These are phyloP conservation scores for Ceratobasidium sp. DNA, from an alignment of 1,284 basidiomycete species.

Conservation along the genomic window DNA sequence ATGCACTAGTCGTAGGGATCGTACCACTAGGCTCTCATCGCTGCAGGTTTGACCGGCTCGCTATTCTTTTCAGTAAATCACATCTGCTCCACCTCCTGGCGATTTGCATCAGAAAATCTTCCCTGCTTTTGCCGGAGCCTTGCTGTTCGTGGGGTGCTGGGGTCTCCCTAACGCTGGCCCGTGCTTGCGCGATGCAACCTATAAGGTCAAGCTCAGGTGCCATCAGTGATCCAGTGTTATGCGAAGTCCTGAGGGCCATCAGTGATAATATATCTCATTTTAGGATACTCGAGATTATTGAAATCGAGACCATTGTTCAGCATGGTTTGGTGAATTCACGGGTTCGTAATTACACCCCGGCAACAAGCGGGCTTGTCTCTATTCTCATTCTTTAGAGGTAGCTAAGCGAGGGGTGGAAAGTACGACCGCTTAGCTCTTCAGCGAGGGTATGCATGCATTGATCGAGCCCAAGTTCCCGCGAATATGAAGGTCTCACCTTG, in stretches of 20 bases:
- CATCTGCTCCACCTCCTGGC: background rate
- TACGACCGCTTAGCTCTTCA: background rate
- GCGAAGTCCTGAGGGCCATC: conserved; percentile 18
- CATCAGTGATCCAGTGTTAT: background rate
- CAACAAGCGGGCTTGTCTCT: background rate
- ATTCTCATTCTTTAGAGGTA: background rate
- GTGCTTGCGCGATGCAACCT: background rate
- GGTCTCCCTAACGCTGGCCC: background rate
- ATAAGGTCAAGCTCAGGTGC: background rate
- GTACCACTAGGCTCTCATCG: background rate
- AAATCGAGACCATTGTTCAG: conserved; percentile 9
- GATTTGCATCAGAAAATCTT: conserved; percentile 1
- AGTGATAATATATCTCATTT: conserved; percentile 29
- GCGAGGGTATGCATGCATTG: background rate
- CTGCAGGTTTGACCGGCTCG: background rate
- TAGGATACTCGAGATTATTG: background rate
- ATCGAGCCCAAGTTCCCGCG: conserved; percentile 1
- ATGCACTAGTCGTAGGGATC: background rate
- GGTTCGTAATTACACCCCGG: background rate
- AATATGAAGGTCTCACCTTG: background rate
- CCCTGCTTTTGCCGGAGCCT: background rate
- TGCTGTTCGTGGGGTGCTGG: background rate
- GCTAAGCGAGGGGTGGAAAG: background rate
- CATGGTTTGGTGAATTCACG: conserved; percentile 1
- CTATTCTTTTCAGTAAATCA: background rate